Base-by-base conservation (phyloP, 2,329 filamentous ascomycete genomes). In the Pseudocercospora eumusae region DNA sequence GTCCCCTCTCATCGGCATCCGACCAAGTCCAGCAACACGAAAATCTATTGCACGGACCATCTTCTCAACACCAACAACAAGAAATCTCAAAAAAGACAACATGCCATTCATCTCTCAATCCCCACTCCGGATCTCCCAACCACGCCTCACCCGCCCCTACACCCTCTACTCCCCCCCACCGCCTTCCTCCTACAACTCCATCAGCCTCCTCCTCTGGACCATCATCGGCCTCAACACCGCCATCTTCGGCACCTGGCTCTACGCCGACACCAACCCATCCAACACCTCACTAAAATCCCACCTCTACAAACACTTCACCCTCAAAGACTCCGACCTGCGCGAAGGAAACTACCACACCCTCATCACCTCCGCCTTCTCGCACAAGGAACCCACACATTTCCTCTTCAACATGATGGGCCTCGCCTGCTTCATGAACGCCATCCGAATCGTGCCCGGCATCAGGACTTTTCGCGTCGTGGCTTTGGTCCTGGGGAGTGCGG, bases 321-420 rank as follows among this genome's bases (percentile, higher is more conserved):
- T 77, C 8, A 76, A 73, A 18, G 54, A 68, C 18, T 50, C 59
- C 0, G 68, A 74, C 58, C 31, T 74, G 54, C 31, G 67, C 15
- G 63, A 68, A 20, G 75, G 75, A 4, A 68, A 69, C 10, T 78
- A 72, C 60, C 77, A 74, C 69, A 77, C 77, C 0, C 9, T 75
- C 2, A 8, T 81, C 36, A 80, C 79, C 0, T 69, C 66, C 10
- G 71, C 71, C 13, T 79, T 81, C 64, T 75, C 75, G 1, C 80
- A 82, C 56, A 21, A 65, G 2, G 57, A 70, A 4, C 13, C 72
- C 0, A 15, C 60, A 1, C 80, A 82, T 64, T 68, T 80, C 47
- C 58, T 67, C 8, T 73, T 75, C 65, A 82, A 81, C 68, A 77
- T 80, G 75, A 18, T 80, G 10, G 67, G 74, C 1, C 69, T 80